Evolutionary conservation across 768 basidiomycete genomes (phyloP), one percentile per base, ranked within the genome.

Genomic region (Rhodotorula sphaerocarpa): DNA sequence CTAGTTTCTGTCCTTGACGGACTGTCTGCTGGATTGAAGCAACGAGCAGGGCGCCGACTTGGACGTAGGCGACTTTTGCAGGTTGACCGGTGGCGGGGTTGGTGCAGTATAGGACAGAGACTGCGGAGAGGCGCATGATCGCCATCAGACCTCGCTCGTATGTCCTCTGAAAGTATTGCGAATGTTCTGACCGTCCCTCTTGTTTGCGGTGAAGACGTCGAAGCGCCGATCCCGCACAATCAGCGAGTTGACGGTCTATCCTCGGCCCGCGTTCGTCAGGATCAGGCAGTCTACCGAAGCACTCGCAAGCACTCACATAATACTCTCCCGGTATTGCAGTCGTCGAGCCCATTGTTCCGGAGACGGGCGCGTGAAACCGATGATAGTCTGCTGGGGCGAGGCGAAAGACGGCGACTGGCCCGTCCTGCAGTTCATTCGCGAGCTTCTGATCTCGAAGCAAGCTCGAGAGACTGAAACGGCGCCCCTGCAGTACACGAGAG

Each of bases 341-440:
- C n/a, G 76, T 70, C 34, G 52, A 63, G 4, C 84, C 73, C 2
- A 77, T 67, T 16, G 77, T 79, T 42, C 79, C 83, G 56, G 84
- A 83, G 31, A 85, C 76, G 1, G 67, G 67, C 25, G 47, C 2
- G 30, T 69, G 63, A 79, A 86, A 88, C 20, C 87, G 82, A 72
- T 89, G 87, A 70, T 88, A 88, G 72, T 89, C 87, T 14, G 83
- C 80, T n/a, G 87, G 88, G 0, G 88, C 87, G 23, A 90, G 81
- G 55, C 87, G 79, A 74, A 86, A 85, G 60, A 86, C 82, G 0
- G 85, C 85, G 3, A 88, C 71, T 28, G 71, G 51, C 11, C 75
- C 74, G 10, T 63, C 54, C 30, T 50, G 69, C 14, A 70, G 61
- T 28, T 73, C 63, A 4, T 80, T 77, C 1, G 80, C 79, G 3